Evolutionary conservation across 768 basidiomycete species (phyloP).

Genomic region (Rhodotorula babjevae): DNA sequence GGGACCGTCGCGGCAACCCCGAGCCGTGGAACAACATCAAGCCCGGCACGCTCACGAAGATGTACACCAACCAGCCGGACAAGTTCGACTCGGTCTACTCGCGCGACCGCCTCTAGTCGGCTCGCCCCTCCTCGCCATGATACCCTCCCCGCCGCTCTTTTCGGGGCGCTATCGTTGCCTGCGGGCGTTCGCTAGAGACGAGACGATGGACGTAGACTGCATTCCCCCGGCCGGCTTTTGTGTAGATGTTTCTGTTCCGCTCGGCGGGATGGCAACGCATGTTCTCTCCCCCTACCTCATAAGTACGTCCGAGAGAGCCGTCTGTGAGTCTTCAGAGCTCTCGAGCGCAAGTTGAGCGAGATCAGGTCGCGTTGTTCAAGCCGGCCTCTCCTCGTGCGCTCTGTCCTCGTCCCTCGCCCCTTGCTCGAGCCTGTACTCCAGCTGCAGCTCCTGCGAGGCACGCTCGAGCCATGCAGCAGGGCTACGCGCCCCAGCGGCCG

Average conservation of each 20-base stretch:
- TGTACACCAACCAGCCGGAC: slow-evolving; percentile 32
- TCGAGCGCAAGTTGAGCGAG: no score
- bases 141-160: neutral
- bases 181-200: no score
- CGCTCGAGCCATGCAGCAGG: no score
- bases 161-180: neutral
- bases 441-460: no score
- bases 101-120: slow-evolving; percentile 16
- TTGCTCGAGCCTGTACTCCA: no score
- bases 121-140: neutral
- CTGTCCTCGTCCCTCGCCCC: neutral
- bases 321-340: no score
- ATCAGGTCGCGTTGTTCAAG: no score
- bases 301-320: neutral
- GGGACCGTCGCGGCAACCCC: slow-evolving; percentile 34
- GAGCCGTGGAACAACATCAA: slow-evolving; percentile 41
- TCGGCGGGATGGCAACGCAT: neutral
- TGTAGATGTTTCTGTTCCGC: neutral
- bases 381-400: no score
- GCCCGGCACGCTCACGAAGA: slow-evolving; percentile 40
- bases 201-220: neutral
- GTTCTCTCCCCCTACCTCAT: neutral
- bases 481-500: no score
- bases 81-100: slow-evolving; percentile 15
- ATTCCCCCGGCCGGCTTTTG: neutral